Percentiles rank a stretch among this genome's conserved stretches.
These are phyloP conservation scores for Podospora appendiculata DNA, from an alignment of 495 filamentous ascomycete genomes.

Conservation along the genomic window DNA sequence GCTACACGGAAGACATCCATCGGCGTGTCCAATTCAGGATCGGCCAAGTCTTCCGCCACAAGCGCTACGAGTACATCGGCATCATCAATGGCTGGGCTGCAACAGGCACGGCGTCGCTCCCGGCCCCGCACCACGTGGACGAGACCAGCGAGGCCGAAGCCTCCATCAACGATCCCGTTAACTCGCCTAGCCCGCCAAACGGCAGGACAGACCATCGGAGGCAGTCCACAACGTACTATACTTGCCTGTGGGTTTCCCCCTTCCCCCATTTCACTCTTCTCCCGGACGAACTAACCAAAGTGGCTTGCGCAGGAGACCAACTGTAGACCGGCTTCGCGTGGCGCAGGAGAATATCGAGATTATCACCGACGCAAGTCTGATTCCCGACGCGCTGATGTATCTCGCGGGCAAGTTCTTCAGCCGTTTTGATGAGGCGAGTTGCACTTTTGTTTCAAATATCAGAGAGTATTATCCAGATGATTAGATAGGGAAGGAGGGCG, in stretches of 20 bases:
- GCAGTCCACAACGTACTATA: constrained; percentile 65
- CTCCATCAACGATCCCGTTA: constrained; percentile 35
- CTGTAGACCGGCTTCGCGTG: constrained; percentile 56
- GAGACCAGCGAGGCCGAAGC: constrained; percentile 28
- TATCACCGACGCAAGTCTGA: constrained; percentile 36
- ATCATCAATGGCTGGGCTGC: constrained; percentile 84
- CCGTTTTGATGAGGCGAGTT: constrained; percentile 61
- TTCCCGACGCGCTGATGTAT: constrained; percentile 46
- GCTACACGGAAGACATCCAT: constrained; percentile 32
- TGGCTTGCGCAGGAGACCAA: constrained; percentile 9
- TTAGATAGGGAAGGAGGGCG: constrained; percentile 24
- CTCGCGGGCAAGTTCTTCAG: constrained; percentile 86
- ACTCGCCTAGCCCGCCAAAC: constrained; percentile 45
- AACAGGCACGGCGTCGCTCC: constrained; percentile 21
- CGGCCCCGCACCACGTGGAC: constrained; percentile 25
- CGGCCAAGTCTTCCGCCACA: constrained; percentile 79
- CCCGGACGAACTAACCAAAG: constrained; percentile 3
- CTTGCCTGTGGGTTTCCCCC: constrained; percentile 60
- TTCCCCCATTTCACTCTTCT: constrained; percentile 1
- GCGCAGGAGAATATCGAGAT: constrained; percentile 81
- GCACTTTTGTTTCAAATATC: constrained; percentile 79
- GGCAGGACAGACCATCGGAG: constrained; percentile 23
- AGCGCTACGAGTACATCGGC: constrained; percentile 68
- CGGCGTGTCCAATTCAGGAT: constrained; percentile 57
- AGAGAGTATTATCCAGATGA: constrained; percentile 81